phyloP scores from a whole-genome alignment of 352 stramenopile genomes.

The Paralagenidium karlingii region DNA sequence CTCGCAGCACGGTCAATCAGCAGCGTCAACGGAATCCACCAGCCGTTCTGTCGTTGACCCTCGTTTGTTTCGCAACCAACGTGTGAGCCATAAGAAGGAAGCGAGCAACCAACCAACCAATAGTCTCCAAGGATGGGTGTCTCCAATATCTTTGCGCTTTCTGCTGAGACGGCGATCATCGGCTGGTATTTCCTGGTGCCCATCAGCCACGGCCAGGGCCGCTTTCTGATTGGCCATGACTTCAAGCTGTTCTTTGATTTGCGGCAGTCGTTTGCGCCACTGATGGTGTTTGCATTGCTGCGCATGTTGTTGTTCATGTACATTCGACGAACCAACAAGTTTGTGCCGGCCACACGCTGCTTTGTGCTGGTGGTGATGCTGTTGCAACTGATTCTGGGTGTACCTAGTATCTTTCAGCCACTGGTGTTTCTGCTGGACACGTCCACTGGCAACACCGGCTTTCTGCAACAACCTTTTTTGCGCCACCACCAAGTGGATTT shows the following conservation, averaged over 20 bases:
- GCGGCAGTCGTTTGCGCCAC: conserved; percentile 49
- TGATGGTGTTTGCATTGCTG: conserved; percentile 31
- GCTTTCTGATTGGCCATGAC: background rate
- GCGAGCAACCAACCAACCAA: too few relatives aligned
- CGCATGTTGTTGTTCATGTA: conserved; percentile 52
- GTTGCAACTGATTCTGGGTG: conserved; percentile 21
- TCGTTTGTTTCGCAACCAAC: too few relatives aligned
- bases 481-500: conserved; percentile 28
- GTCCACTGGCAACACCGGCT: too few relatives aligned
- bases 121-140: conserved; percentile 59
- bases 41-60: too few relatives aligned
- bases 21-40: too few relatives aligned
- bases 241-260: conserved; percentile 14
- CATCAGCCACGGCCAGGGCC: conserved; percentile 13
- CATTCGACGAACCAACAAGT: conserved; percentile 57
- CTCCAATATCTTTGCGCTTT: conserved; percentile 47
- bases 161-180: conserved; percentile 36
- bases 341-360: conserved; percentile 46
- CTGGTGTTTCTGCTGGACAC: conserved; percentile 45
- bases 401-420: conserved; percentile 42
- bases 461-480: too few relatives aligned
- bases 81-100: too few relatives aligned
- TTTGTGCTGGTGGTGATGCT: conserved; percentile 77
- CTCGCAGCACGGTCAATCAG: too few relatives aligned
- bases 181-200: conserved; percentile 40